Evolutionary conservation across 257 asterid genomes (phyloP), one percentile per base, ranked within the genome.

Genomic region (Linderniella brevidens): DNA sequence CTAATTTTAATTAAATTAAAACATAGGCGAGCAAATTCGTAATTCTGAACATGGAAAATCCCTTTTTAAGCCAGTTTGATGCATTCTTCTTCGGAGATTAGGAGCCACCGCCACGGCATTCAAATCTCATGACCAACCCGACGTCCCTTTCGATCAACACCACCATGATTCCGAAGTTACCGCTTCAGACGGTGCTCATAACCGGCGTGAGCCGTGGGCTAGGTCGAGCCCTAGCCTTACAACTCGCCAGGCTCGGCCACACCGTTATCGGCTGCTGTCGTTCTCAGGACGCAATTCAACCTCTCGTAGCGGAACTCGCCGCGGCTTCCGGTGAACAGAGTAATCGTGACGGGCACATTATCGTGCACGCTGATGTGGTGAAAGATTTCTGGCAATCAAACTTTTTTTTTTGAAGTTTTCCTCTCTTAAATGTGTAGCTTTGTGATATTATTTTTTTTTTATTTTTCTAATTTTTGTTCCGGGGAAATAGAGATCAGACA

Each of bases 191-290:
- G 45, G 86, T 84, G 29, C 59, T 88, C 47, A 78, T 88, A 50
- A 88, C 98, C 3, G 98, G 98, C 14, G 90, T 71, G 3, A 78
- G 94, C 73, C 72, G 93, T 54, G 98, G 97, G 11, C 72, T 88
- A 1, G 98, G 98, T 32, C 84, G 58, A 76, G 86, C 95, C 59
- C 87, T 88, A 54, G 98, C 95, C 0, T 50, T 84, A 20, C 95
- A 84, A 64, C 19, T 88, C 63, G 95, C 94, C 13, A 88, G 63
- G 72, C 80, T 75, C 50, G 98, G 95, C 15, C 95, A 88, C 76
- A 65, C 76, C 48, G 68, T 88, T 53, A 74, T 88, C 41, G 98
- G 98, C 53, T 88, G 98, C 78, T 70, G 94, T 35, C 95, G 98
- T 62, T 63, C 95, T 39, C 62, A 62, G 55, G 98, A 84, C 0